Percentiles rank a stretch among this genome's conserved stretches.
These are phyloP conservation scores for Aspergillus sp. DNA, from an alignment of 2,329 filamentous ascomycete species.

Conservation along the genomic window DNA sequence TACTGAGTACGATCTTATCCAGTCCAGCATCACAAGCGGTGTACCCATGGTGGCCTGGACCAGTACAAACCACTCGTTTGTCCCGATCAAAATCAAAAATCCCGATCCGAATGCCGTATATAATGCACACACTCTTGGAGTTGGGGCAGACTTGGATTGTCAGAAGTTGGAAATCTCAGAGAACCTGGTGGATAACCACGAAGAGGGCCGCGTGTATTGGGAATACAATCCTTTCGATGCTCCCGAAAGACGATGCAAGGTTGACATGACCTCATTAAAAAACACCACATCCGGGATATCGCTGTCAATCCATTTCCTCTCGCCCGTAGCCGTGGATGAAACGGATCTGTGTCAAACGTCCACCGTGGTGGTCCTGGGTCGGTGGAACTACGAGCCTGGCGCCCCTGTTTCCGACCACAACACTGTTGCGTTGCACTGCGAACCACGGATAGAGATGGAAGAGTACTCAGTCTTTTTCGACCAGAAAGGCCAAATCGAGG, in stretches of 20 bases:
- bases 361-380: constrained; percentile 26
- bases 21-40: constrained; percentile 29
- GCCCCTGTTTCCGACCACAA: constrained; percentile 18
- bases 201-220: constrained; percentile 16
- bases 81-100: constrained; percentile 19
- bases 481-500: constrained; percentile 21
- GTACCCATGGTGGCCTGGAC: constrained; percentile 27
- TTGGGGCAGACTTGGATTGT: constrained; percentile 23
- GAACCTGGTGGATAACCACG: constrained; percentile 10
- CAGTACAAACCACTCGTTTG: constrained; percentile 24
- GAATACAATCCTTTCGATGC: constrained; percentile 19
- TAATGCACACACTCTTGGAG: constrained; percentile 21
- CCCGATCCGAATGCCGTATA: constrained; percentile 18
- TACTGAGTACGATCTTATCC: constrained; percentile 29
- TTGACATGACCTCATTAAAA: constrained; percentile 19
- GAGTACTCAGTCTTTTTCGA: constrained; percentile 23
- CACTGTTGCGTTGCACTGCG: constrained; percentile 27
- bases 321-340: constrained; percentile 14
- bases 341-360: constrained; percentile 25
- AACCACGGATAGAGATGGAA: constrained; percentile 18
- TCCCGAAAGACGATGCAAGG: constrained; percentile 17
- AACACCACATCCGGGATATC: constrained; percentile 18
- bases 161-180: constrained; percentile 11
- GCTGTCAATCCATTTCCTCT: constrained; percentile 29
- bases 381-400: constrained; percentile 25